phyloP scores from a whole-genome alignment of 495 filamentous ascomycete species.

The Aspergillus mulundensis region DNA sequence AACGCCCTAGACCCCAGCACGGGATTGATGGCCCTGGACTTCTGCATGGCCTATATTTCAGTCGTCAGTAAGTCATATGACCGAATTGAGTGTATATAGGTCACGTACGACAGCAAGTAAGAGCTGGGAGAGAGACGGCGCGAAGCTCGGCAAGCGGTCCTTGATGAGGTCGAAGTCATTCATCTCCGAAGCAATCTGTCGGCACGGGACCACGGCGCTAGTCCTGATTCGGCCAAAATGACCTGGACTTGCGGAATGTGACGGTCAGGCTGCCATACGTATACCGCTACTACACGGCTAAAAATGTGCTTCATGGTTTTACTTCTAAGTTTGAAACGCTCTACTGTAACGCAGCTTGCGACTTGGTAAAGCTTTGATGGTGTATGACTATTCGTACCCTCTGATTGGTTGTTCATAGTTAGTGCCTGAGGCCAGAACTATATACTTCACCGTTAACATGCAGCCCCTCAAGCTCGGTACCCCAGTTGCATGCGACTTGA shows the following conservation, averaged over 20 bases:
- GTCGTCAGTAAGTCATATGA: constrained; percentile 27
- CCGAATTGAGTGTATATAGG: constrained; percentile 19
- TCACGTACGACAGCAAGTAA: constrained; percentile 10
- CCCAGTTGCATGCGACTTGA: too few species aligned
- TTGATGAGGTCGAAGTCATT: constrained; percentile 29
- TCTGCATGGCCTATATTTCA: constrained; percentile 48
- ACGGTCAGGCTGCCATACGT: background rate
- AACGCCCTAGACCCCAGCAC: constrained; percentile 42
- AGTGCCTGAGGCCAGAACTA: background rate
- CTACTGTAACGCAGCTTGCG: background rate
- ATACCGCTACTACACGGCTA: background rate
- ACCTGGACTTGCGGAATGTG: background rate
- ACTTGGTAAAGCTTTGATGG: background rate
- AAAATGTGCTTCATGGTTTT: background rate
- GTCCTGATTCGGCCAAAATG: constrained; percentile 29
- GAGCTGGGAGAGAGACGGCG: constrained; percentile 34
- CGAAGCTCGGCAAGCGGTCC: constrained; percentile 30
- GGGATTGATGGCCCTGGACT: constrained; percentile 45
- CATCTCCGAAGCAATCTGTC: constrained; percentile 24
- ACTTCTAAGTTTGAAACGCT: background rate
- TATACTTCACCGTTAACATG: background rate
- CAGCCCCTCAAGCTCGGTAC: background rate
- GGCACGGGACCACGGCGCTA: constrained; percentile 43
- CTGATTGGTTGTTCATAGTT: constrained; percentile 16
- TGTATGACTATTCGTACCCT: constrained; percentile 24